These are phyloP conservation scores for Prunus mume DNA, from an alignment of 306 rosid genomes.

Conservation along the genomic window DNA sequence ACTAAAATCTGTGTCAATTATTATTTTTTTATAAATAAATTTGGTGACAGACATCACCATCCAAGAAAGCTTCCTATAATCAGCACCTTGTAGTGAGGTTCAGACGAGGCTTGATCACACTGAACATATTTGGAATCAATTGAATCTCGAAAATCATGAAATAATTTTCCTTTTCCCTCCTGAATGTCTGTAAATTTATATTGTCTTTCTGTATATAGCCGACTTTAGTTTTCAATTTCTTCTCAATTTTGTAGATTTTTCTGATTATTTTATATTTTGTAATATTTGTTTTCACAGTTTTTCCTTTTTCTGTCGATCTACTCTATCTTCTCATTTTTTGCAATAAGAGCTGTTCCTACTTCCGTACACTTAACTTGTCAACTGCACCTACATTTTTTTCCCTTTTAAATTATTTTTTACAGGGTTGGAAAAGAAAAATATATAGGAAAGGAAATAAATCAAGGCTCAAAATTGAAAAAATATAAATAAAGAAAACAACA, in stretches of 20 bases:
- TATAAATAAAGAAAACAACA: background rate
- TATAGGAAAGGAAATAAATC: background rate
- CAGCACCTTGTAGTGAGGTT: no score
- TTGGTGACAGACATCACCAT: no score
- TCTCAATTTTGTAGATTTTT: background rate
- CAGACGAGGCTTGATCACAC: no score
- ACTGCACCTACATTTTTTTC: background rate
- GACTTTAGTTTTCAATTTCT: background rate
- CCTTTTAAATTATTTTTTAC: no score
- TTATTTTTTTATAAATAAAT: no score
- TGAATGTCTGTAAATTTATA: no score
- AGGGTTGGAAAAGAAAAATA: no score
- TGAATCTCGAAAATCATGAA: no score
- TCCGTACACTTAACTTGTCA: background rate
- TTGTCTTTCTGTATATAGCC: background rate
- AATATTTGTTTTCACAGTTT: background rate
- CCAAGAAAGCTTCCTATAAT: no score
- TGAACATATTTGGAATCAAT: no score
- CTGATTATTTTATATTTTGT: background rate
- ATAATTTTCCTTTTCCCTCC: no score
- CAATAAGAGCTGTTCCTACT: background rate
- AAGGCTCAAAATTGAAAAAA: background rate
- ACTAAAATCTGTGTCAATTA: no score
- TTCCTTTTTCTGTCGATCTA: background rate
- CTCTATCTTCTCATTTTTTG: background rate